phyloP scores from a whole-genome alignment of 768 basidiomycete species.

The Suillus placidus region DNA sequence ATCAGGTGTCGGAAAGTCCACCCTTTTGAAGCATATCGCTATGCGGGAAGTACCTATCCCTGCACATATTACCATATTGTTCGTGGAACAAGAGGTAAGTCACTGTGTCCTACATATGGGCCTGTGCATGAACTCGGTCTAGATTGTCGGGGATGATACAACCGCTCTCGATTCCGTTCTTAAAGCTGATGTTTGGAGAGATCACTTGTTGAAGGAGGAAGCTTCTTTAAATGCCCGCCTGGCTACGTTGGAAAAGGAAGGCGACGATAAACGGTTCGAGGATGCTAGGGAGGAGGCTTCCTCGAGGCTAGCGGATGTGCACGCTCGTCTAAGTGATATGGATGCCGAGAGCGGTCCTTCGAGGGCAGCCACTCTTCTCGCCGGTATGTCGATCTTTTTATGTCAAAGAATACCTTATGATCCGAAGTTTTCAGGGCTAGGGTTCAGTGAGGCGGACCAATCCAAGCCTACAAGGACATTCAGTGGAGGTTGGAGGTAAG shows the following conservation, averaged over 20 bases:
- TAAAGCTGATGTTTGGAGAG: constrained; percentile 99
- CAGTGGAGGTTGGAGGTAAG: constrained; percentile 93
- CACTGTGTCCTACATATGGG: neutral
- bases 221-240: constrained; percentile 71
- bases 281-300: constrained; percentile 87
- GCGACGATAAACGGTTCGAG: constrained; percentile 79
- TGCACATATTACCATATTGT: constrained; percentile 92
- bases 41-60: constrained; percentile 95
- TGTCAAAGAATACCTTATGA: constrained; percentile 4
- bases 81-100: constrained; percentile 94
- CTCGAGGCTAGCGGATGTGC: constrained; percentile 83
- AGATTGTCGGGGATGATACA: constrained; percentile 95
- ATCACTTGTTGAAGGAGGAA: constrained; percentile 89
- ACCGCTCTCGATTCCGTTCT: constrained; percentile 90
- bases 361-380: constrained; percentile 84
- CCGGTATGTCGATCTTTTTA: constrained; percentile 50
- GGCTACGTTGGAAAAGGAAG: constrained; percentile 67
- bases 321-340: constrained; percentile 92
- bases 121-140: constrained; percentile 1
- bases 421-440: constrained; percentile 60
- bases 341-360: constrained; percentile 98
- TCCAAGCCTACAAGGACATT: constrained; percentile 80
- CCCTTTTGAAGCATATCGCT: constrained; percentile 90
- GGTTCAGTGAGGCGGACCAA: constrained; percentile 90
- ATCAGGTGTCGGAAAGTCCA: constrained; percentile 93